These are phyloP conservation scores for Septoria petroselini DNA, from an alignment of 2,329 filamentous ascomycete species.

Conservation along the genomic window DNA sequence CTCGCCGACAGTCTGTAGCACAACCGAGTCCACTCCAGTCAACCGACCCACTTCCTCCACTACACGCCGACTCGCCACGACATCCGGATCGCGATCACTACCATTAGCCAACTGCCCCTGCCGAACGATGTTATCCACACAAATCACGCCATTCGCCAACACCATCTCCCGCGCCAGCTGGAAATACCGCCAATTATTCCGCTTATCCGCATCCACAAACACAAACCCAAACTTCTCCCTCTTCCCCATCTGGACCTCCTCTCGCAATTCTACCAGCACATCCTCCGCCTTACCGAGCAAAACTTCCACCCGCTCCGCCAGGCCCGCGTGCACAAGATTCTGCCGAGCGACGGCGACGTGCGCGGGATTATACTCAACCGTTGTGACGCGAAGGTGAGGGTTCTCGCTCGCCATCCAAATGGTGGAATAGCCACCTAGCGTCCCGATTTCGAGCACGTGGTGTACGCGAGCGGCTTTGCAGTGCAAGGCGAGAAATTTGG, in stretches of 20 bases:
- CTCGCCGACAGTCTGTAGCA: slow-evolving; percentile 48
- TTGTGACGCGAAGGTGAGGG: slow-evolving; percentile 22
- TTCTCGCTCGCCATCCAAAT: slow-evolving; percentile 24
- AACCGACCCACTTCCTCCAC: slow-evolving; percentile 44
- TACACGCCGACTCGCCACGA: slow-evolving; percentile 32
- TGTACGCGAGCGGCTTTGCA: slow-evolving; percentile 29
- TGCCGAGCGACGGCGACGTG: slow-evolving; percentile 20
- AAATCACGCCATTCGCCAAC: slow-evolving; percentile 17
- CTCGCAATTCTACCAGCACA: slow-evolving; percentile 22
- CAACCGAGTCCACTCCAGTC: slow-evolving; percentile 44
- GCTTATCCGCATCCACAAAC: slow-evolving; percentile 32
- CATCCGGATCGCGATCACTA: background rate
- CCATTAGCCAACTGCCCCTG: slow-evolving; percentile 32
- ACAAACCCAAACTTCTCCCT: slow-evolving; percentile 27
- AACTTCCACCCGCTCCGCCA: slow-evolving; percentile 24
- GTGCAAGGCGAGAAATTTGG: slow-evolving; percentile 43
- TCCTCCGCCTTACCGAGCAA: slow-evolving; percentile 24
- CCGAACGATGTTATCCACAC: slow-evolving; percentile 29
- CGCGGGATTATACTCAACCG: slow-evolving; percentile 23
- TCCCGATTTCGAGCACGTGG: slow-evolving; percentile 41
- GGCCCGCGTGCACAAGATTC: slow-evolving; percentile 17
- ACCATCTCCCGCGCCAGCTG: slow-evolving; percentile 23
- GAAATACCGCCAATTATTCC: slow-evolving; percentile 25
- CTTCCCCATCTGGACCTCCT: slow-evolving; percentile 21
- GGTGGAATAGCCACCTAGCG: slow-evolving; percentile 26